These are phyloP conservation scores for Boletus pseudopeckii DNA, from an alignment of 768 basidiomycete species.

Conservation along the genomic window DNA sequence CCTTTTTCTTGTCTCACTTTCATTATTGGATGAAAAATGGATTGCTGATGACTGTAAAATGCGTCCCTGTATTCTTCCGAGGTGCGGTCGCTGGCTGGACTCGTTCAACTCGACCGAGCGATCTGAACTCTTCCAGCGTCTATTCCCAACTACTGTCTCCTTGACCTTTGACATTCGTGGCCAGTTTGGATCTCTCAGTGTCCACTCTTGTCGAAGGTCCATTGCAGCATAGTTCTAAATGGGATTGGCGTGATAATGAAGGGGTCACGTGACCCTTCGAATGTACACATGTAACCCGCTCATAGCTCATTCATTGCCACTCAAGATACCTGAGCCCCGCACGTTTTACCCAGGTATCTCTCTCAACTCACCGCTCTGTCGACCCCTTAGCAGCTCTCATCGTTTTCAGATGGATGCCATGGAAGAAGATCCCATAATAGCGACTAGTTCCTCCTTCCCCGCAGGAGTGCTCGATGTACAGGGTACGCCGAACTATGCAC, in stretches of 20 bases:
- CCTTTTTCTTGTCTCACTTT: not conserved
- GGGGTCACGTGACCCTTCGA: slow-evolving; percentile 19
- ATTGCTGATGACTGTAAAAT: not conserved
- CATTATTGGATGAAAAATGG: not conserved
- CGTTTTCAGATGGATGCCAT: slow-evolving; percentile 31
- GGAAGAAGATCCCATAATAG: slow-evolving; percentile 33
- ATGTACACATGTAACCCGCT: slow-evolving; percentile 4
- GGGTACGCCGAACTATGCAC: slow-evolving; percentile 10
- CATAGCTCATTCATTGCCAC: slow-evolving; percentile 16
- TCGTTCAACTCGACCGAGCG: not conserved
- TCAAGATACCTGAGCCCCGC: slow-evolving; percentile 20
- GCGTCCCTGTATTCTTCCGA: not conserved
- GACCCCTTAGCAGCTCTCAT: not conserved
- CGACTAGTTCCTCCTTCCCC: slow-evolving; percentile 19
- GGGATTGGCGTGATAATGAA: not conserved
- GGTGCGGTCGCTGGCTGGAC: not conserved
- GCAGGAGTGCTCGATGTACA: slow-evolving; percentile 19
- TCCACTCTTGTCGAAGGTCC: not conserved
- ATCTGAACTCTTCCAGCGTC: not conserved
- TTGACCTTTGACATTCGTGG: not conserved
- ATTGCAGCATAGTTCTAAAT: not conserved
- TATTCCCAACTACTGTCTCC: not conserved
- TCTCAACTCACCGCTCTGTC: not conserved
- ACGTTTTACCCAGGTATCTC: slow-evolving; percentile 5
- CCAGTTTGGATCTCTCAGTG: not conserved